phyloP scores from a whole-genome alignment of 495 filamentous ascomycete genomes.

The Talaromyces wortmannii region DNA sequence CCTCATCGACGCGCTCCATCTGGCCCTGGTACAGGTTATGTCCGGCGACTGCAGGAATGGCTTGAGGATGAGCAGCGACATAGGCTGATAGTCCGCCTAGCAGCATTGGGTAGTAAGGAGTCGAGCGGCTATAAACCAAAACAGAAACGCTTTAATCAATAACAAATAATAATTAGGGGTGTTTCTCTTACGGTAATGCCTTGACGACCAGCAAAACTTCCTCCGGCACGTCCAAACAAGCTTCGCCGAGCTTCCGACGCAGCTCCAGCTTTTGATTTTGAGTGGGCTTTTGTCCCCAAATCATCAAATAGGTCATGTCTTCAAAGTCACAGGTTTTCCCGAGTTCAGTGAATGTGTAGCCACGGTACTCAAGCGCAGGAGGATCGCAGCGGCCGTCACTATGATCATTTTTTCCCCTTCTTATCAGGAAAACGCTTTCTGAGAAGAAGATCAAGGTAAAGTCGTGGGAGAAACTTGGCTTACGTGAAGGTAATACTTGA shows the following conservation, averaged over 20 bases:
- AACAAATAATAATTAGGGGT: background rate
- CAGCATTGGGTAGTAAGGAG: slow-evolving; percentile 9
- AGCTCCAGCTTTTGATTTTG: background rate
- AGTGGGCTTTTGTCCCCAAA: background rate
- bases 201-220: no score
- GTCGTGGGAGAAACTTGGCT: background rate
- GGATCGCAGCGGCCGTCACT: no score
- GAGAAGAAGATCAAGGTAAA: background rate
- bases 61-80: slow-evolving; percentile 12
- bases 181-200: no score
- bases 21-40: slow-evolving; percentile 20
- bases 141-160: background rate
- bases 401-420: background rate
- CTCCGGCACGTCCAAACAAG: no score
- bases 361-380: background rate
- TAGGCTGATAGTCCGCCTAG: slow-evolving; percentile 26
- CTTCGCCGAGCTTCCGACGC: no score
- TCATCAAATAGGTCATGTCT: background rate
- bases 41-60: slow-evolving; percentile 11
- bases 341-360: background rate
- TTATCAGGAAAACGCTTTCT: background rate
- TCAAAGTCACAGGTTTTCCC: background rate
- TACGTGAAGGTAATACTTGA: background rate
- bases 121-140: background rate
- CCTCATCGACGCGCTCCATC: slow-evolving; percentile 10